Percentiles rank a stretch among this genome's conserved stretches.
phyloP scores from a whole-genome alignment of 225 moss, liverwort and hornwort genomes.

The Polytrichum formosum region DNA sequence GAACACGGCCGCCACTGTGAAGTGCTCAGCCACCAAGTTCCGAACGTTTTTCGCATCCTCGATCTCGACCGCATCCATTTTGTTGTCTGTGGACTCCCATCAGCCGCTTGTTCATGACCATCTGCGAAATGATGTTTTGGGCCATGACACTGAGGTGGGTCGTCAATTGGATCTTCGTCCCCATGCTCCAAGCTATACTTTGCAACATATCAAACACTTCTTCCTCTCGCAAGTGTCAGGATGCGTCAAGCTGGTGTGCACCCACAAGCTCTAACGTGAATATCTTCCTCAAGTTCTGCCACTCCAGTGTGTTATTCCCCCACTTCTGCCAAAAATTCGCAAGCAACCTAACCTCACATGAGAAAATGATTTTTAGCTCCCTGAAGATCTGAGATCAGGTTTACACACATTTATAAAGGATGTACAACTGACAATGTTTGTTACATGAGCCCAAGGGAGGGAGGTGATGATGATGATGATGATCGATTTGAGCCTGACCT shows the following conservation, averaged over 20 bases:
- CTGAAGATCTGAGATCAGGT: too few relatives aligned
- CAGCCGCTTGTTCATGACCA: constrained; percentile 28
- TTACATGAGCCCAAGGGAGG: too few relatives aligned
- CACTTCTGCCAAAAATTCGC: constrained; percentile 12
- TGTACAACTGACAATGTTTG: too few relatives aligned
- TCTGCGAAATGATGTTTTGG: constrained; percentile 27
- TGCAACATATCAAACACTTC: constrained; percentile 20
- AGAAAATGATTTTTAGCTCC: too few relatives aligned
- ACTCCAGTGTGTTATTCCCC: constrained; percentile 11
- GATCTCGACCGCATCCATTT: not conserved
- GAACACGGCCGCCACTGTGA: constrained; percentile 3
- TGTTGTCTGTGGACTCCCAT: not conserved
- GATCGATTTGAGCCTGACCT: not conserved
- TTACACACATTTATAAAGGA: not conserved
- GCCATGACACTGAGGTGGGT: constrained; percentile 11
- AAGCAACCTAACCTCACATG: not conserved
- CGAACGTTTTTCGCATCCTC: not conserved
- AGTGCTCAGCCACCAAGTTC: constrained; percentile 6
- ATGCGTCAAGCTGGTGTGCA: constrained; percentile 7
- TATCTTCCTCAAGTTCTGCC: constrained; percentile 41
- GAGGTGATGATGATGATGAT: not conserved
- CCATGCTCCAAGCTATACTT: not conserved
- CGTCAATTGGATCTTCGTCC: constrained; percentile 21
- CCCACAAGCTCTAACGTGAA: constrained; percentile 23
- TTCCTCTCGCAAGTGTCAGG: constrained; percentile 24